Evolutionary conservation across 805 yeast genomes (phyloP), one percentile per base, ranked within the genome.

Genomic region (Pichia paraexigua): DNA sequence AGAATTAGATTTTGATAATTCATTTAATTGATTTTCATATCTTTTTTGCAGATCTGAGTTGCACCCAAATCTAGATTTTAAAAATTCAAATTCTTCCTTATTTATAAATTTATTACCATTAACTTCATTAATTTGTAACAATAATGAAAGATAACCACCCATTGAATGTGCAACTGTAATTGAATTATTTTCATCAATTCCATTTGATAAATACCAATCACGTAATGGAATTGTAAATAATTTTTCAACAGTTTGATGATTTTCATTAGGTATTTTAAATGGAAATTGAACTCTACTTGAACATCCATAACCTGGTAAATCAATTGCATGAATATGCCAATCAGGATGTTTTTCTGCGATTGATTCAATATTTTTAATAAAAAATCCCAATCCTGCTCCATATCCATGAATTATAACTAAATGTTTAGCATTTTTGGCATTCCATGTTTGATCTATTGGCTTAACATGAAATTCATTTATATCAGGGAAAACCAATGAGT

Each of bases 381-480:
- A 92, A 50, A 89, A 82, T 25, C 95, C 92, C 15, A 90, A 77
- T 1, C 95, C 87, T 0, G 98, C 96, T 2, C 96, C 97, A 63
- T 89, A 90, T 0, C 99, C 99, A 66, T 92, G 99, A 5, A 94
- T 69, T 55, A 92, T 66, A 2, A 94, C 88, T 24, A 90, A 66
- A 65, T 82, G 87, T 50, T 66, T 68, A 22, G 53, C 55, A 6
- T 65, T 67, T 25, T 55, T 18, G 13, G 6, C 25, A 24, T 7
- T 24, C 4, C 25, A 12, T 2, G 55, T 57, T 8, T 56, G 27
- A 45, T 52, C 47, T 27, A 51, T 50, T 3, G 85, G 78, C 58
- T 73, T 55, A 32, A 91, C 77, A 54, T 71, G 76, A 53, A 90
- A 81, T 67, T 92, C 98, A 68, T 91, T 92, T 52, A 91, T 83